A percentile compares a stretch with the other conserved stretches of the same genome.
Evolutionary conservation across 371 early-diverging fungal species (phyloP).

Genomic region (Zychaea mexicana): DNA sequence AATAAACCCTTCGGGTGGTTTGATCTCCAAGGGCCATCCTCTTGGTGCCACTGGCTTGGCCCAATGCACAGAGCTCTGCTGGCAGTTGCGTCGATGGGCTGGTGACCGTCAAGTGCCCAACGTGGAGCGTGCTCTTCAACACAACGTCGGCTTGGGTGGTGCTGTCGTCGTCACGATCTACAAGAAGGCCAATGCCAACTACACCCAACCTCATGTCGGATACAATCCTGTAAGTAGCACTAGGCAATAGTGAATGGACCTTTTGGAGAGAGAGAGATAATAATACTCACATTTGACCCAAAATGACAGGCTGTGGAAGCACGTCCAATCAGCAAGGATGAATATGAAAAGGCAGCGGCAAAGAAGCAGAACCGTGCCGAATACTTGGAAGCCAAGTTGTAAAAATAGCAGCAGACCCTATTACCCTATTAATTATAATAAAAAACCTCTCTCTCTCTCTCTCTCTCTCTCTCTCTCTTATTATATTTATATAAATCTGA

Average conservation of each 20-base stretch:
- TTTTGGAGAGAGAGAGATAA: too few species aligned
- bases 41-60: slow-evolving; percentile 83
- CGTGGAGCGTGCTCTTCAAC: slow-evolving; percentile 71
- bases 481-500: too few species aligned
- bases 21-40: slow-evolving; percentile 84
- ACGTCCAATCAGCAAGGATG: slow-evolving; percentile 57
- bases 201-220: slow-evolving; percentile 55
- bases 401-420: slow-evolving; percentile 5
- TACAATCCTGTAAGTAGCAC: slow-evolving; percentile 85
- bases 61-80: slow-evolving; percentile 67
- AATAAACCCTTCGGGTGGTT: slow-evolving; percentile 81
- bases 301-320: slow-evolving; percentile 61
- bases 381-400: slow-evolving; percentile 43
- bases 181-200: slow-evolving; percentile 51
- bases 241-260: too few species aligned
- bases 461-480: too few species aligned
- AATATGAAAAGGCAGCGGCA: slow-evolving; percentile 60
- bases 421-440: too few species aligned
- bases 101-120: slow-evolving; percentile 76
- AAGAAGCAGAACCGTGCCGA: slow-evolving; percentile 48
- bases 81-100: slow-evolving; percentile 74
- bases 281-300: too few species aligned
- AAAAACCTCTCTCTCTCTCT: too few species aligned
- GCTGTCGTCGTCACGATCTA: slow-evolving; percentile 76
- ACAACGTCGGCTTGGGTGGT: slow-evolving; percentile 82